These are phyloP conservation scores for Primulina tabacum DNA, from an alignment of 257 asterid species.

Conservation along the genomic window DNA sequence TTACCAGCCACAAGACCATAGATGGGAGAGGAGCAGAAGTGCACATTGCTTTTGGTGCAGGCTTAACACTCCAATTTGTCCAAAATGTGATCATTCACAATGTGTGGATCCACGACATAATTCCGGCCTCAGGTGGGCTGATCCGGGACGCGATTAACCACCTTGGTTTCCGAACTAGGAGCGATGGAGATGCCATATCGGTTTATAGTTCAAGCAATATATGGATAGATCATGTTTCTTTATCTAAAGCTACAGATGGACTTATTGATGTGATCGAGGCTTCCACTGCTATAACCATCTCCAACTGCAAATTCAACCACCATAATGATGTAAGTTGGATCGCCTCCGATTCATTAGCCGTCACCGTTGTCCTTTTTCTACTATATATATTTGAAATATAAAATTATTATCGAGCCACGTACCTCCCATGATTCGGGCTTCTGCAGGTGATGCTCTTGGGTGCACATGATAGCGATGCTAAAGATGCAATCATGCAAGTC, in stretches of 20 bases:
- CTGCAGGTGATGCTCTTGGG: slow-evolving; percentile 80
- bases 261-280: slow-evolving; percentile 74
- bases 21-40: slow-evolving; percentile 72
- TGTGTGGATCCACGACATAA: slow-evolving; percentile 56
- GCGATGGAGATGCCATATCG: slow-evolving; percentile 77
- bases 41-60: slow-evolving; percentile 71
- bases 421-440: neutral
- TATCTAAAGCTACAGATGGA: slow-evolving; percentile 57
- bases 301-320: slow-evolving; percentile 85
- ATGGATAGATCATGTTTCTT: slow-evolving; percentile 73
- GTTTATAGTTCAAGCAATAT: slow-evolving; percentile 51
- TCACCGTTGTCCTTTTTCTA: no score
- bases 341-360: no score
- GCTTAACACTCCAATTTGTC: slow-evolving; percentile 65
- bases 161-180: slow-evolving; percentile 54
- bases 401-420: neutral
- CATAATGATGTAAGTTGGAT: slow-evolving; percentile 59
- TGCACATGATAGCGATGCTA: slow-evolving; percentile 45
- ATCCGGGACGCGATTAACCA: slow-evolving; percentile 56
- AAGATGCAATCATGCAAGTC: slow-evolving; percentile 71
- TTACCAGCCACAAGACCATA: slow-evolving; percentile 59
- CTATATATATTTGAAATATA: no score
- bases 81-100: slow-evolving; percentile 62
- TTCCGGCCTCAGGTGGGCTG: slow-evolving; percentile 48
- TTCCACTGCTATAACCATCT: slow-evolving; percentile 84